Conservation (phyloP, 2,329 filamentous ascomycete genomes). For the Penicillium concentricum region DNA sequence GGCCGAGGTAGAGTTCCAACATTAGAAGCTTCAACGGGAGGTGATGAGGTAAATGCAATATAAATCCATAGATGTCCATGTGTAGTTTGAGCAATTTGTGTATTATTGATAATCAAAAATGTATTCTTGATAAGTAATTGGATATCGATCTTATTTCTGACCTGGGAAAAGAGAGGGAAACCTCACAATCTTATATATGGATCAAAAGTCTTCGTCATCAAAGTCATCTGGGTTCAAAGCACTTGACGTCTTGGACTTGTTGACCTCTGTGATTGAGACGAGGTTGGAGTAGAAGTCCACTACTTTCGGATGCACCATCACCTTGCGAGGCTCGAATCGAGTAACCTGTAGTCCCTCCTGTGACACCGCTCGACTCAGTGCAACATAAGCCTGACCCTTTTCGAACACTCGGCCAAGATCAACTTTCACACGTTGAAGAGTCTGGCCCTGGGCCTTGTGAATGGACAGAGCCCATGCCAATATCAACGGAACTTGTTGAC, state of each 20-base stretch:
- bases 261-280: conserved; percentile 64
- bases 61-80: no score
- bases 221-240: conserved; percentile 36
- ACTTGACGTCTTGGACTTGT: conserved; percentile 21
- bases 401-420: conserved; percentile 91
- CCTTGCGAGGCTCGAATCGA: conserved; percentile 83
- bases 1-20: no score
- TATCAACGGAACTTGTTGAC: conserved; percentile 80
- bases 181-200: conserved; percentile 38
- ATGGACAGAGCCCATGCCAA: conserved; percentile 96
- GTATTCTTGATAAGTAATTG: not conserved
- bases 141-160: not conserved
- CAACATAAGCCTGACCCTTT: conserved; percentile 96
- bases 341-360: conserved; percentile 85
- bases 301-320: conserved; percentile 90
- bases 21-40: no score
- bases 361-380: conserved; percentile 84
- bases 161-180: not conserved
- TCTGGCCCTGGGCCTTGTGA: conserved; percentile 96
- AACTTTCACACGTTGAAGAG: conserved; percentile 88
- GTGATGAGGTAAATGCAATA: no score
- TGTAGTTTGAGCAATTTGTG: not conserved
- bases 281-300: conserved; percentile 81
- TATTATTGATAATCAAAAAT: not conserved
- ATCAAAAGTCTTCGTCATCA: conserved; percentile 44